Conservation (phyloP, 441 rosid species). For the Erodium moschatum region DNA sequence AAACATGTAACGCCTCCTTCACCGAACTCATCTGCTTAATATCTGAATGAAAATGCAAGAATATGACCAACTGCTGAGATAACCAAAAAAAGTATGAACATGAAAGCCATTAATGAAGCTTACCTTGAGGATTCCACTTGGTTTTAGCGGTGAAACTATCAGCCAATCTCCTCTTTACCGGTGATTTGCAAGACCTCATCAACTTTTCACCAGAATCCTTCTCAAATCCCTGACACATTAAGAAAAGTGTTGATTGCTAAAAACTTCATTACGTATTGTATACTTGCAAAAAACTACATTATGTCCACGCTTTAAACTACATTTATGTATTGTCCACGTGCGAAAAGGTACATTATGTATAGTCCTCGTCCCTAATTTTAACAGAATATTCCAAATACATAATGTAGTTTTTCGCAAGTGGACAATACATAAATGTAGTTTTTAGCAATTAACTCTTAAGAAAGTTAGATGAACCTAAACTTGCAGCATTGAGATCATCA, state of each 20-base stretch:
- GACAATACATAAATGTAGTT: no score
- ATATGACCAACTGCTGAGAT: neutral
- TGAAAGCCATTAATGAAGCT: neutral
- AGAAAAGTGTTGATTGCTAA: no score
- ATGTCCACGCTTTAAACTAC: no score
- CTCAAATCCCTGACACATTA: slow-evolving; percentile 17
- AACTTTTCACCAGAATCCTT: slow-evolving; percentile 8
- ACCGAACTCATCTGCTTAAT: slow-evolving; percentile 18
- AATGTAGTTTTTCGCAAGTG: no score
- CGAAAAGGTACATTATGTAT: no score
- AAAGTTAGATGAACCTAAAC: neutral
- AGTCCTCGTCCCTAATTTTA: no score
- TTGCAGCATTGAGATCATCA: neutral
- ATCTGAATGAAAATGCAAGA: slow-evolving; percentile 13
- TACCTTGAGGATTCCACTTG: slow-evolving; percentile 21
- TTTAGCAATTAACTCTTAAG: no score
- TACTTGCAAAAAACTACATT: no score
- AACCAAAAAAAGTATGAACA: neutral
- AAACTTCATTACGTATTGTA: no score
- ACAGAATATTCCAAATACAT: no score
- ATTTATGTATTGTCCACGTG: no score
- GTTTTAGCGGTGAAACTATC: neutral
- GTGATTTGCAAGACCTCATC: slow-evolving; percentile 1
- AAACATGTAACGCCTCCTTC: slow-evolving; percentile 24
- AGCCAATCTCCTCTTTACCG: slow-evolving; percentile 11